These are phyloP conservation scores for Blastobotrys malaysiensis DNA, from an alignment of 1,139 yeast genomes.

Conservation along the genomic window DNA sequence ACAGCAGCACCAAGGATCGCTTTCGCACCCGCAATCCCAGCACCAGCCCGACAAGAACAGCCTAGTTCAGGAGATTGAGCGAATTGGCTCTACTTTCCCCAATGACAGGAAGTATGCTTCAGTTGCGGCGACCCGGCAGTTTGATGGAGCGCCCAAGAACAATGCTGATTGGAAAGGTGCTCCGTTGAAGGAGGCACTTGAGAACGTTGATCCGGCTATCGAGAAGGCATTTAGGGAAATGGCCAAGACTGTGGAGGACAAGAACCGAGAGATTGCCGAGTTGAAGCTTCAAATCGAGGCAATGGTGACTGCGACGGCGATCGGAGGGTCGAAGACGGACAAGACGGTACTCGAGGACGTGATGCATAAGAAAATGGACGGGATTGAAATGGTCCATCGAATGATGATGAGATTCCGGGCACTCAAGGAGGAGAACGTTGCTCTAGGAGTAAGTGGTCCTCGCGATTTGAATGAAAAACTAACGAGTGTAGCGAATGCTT, in stretches of 20 bases:
- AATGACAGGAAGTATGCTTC: neutral
- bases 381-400: slow-evolving; percentile 72
- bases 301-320: slow-evolving; percentile 44
- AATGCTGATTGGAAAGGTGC: neutral
- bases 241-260: slow-evolving; percentile 45
- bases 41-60: neutral
- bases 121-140: neutral
- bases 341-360: slow-evolving; percentile 9
- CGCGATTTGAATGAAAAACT: neutral
- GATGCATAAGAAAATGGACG: slow-evolving; percentile 39
- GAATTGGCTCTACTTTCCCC: neutral
- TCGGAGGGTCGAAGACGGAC: slow-evolving; percentile 10
- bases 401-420: slow-evolving; percentile 58
- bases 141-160: neutral
- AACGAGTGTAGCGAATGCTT: slow-evolving; percentile 43
- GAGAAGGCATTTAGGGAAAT: slow-evolving; percentile 42
- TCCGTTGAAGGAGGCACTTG: neutral
- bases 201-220: slow-evolving; percentile 19
- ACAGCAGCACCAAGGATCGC: neutral
- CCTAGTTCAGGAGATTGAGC: neutral
- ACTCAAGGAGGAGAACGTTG: slow-evolving; percentile 66
- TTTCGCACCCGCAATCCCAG: neutral
- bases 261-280: slow-evolving; percentile 52
- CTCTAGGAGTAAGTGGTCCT: slow-evolving; percentile 44
- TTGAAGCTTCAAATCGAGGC: slow-evolving; percentile 61